Conservation (phyloP, 1,139 yeast genomes). For the Suhomyces wounanorum region DNA sequence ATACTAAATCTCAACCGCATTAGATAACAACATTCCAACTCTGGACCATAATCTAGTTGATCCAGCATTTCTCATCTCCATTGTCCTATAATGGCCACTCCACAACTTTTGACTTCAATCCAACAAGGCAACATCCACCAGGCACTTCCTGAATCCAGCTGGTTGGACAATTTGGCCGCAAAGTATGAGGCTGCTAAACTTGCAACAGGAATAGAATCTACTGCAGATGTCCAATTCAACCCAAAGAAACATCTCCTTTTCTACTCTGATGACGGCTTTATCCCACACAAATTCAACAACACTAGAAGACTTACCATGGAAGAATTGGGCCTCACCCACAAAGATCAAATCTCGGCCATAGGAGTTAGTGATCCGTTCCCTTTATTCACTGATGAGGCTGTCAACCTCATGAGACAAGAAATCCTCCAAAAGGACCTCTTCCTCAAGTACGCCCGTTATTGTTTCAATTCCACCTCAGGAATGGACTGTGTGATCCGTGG, state of each 20-base stretch:
- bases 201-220: slow-evolving; percentile 12
- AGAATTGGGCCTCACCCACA: background rate
- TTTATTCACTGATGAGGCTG: slow-evolving; percentile 57
- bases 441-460: slow-evolving; percentile 19
- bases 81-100: background rate
- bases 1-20: background rate
- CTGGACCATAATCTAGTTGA: background rate
- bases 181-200: slow-evolving; percentile 13
- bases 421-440: slow-evolving; percentile 47
- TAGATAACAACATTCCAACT: background rate
- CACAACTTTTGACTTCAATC: slow-evolving; percentile 14
- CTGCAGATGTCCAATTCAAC: background rate
- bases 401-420: slow-evolving; percentile 56
- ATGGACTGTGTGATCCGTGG: background rate
- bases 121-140: slow-evolving; percentile 25
- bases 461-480: background rate
- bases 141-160: slow-evolving; percentile 20
- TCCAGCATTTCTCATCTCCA: background rate
- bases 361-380: slow-evolving; percentile 62
- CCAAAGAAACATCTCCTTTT: background rate
- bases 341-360: slow-evolving; percentile 31
- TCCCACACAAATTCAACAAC: background rate
- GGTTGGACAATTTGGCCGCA: slow-evolving; percentile 17
- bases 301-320: background rate
- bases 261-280: background rate